Conservation (phyloP, 2,329 filamentous ascomycete species). For the Dendrostoma leiphaemia region DNA sequence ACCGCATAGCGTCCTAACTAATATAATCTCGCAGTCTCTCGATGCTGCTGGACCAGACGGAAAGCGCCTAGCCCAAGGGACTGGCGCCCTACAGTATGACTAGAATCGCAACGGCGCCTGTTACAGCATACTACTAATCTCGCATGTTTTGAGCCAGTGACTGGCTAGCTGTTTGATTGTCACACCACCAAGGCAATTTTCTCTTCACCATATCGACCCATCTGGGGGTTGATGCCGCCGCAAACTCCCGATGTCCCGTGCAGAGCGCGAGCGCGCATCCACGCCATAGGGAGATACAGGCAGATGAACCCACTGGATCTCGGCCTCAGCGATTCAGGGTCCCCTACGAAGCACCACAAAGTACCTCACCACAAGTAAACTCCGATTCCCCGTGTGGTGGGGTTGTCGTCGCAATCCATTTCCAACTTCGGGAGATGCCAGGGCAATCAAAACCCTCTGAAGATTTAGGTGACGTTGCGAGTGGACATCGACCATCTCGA, state of each 20-base stretch:
- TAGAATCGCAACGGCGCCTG: no score
- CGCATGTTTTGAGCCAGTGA: no score
- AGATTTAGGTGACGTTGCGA: conserved; percentile 3
- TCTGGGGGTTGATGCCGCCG: no score
- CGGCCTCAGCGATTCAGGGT: neutral
- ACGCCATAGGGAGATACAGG: neutral
- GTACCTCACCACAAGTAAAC: conserved; percentile 1
- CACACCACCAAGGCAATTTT: no score
- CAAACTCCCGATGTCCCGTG: neutral
- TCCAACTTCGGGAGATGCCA: conserved; percentile 2
- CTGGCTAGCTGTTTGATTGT: no score
- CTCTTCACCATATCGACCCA: no score
- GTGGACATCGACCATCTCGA: conserved; percentile 6
- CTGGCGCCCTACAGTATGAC: no score
- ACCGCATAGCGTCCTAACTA: neutral
- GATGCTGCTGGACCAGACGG: neutral
- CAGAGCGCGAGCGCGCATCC: neutral
- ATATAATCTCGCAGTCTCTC: neutral
- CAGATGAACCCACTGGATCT: neutral
- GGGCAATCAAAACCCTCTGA: neutral
- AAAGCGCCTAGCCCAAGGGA: neutral
- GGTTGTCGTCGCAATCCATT: conserved; percentile 15
- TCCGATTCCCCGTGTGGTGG: conserved; percentile 5
- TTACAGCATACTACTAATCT: no score
- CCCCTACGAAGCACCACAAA: no score